Base-by-base conservation (phyloP, 345 rosid species). In the Dipteronia sinensis region DNA sequence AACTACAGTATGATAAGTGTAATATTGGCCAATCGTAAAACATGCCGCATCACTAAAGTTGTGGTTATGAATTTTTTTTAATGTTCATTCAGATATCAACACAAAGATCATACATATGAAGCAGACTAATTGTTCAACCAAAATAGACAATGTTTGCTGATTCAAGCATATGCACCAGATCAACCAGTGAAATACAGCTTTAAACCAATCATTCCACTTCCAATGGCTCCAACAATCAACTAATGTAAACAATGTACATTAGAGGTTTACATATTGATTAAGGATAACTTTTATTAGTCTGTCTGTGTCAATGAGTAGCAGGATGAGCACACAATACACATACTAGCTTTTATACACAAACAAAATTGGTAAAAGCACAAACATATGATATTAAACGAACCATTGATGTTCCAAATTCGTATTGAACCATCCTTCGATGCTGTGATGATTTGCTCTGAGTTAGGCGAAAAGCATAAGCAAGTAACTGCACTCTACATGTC, bases 331-430 rank as follows among this genome's bases (percentile, higher is more conserved):
- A 10, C 9, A 58, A 23, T 16, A 13, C 0, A 10, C 16, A 58
- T 44, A 62, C 25, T 34, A 68, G 53, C 16, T 29, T 44, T 12
- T 19, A 10, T 53, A 16, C 12, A 49, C 3, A 53, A 11, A 71
- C 19, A 67, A 67, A 31, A 38, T 9, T 64, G 34, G 13, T 19
- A 25, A 42, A 9, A 70, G 56, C 23, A 68, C 19, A 46, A 42
- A 44, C 6, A 63, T 49, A 78, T 38, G 13, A 22, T 44, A 76
- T 40, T 38, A 38, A 72, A 77, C 91, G 31, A 83, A 96, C 99
- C 98, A 72, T 94, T 92, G 78, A 96, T 96, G 84, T 96, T 96
- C 99, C 99, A 96, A 78, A 89, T 82, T 87, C 95, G 87, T 16
- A 96, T 84, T 0, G 99, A 73, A 49, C 95, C 97, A 81, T 96